phyloP scores from a whole-genome alignment of 78 protist species.

The Dictyostelium brefeldianum region DNA sequence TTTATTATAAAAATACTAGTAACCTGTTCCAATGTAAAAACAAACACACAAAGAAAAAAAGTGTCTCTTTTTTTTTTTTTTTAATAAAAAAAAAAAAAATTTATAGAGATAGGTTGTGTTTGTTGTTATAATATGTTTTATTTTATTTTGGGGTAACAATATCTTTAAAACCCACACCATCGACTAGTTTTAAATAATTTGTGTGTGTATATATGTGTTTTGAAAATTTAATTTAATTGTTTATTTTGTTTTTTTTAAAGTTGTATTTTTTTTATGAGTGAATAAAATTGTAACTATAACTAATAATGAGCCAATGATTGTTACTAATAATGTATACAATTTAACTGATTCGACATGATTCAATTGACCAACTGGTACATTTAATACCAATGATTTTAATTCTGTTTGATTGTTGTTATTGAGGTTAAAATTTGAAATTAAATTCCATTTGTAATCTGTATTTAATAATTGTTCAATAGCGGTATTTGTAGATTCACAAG shows the following conservation, averaged over 20 bases:
- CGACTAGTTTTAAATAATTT: too few relatives aligned
- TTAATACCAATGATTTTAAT: background rate
- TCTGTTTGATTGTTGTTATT: background rate
- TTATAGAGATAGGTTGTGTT: too few relatives aligned
- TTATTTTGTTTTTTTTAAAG: background rate
- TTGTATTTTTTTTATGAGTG: background rate
- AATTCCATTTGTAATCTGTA: background rate
- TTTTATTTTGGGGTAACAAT: too few relatives aligned
- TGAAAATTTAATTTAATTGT: too few relatives aligned
- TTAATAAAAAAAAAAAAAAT: too few relatives aligned
- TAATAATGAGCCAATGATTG: slow-evolving; percentile 57
- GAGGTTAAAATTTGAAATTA: background rate
- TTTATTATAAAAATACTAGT: too few relatives aligned
- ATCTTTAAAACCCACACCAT: too few relatives aligned
- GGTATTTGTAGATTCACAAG: background rate
- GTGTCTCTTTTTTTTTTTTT: too few relatives aligned
- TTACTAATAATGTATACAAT: slow-evolving; percentile 20
- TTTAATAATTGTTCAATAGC: background rate
- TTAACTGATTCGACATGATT: background rate
- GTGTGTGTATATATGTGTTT: too few relatives aligned
- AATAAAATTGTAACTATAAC: slow-evolving; percentile 32
- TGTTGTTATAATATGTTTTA: too few relatives aligned
- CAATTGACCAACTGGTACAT: slow-evolving; percentile 65
- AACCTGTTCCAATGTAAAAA: too few relatives aligned
- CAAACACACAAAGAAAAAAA: too few relatives aligned